Conservation (phyloP, 345 rosid species). For the Aurinia saxatilis region DNA sequence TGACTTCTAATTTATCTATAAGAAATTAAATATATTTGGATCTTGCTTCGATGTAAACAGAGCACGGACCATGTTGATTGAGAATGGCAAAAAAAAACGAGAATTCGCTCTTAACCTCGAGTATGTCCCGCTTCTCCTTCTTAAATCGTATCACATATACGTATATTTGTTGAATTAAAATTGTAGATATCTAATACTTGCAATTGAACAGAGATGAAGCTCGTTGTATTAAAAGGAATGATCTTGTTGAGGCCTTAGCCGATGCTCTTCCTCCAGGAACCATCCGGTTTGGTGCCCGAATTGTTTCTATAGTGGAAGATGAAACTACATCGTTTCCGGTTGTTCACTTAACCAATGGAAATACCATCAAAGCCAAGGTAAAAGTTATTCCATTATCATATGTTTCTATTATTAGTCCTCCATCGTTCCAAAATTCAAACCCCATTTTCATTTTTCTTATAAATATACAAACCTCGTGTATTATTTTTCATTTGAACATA, state of each 20-base stretch:
- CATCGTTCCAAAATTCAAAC: background rate
- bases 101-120: constrained; percentile 10
- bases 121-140: background rate
- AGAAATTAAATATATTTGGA: background rate
- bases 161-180: background rate
- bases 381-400: background rate
- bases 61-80: constrained; percentile 16
- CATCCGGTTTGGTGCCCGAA: constrained; percentile 21
- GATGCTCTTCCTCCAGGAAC: constrained; percentile 27
- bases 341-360: constrained; percentile 18
- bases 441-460: too few species aligned
- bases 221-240: constrained; percentile 28
- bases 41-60: background rate
- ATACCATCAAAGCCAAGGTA: constrained; percentile 27
- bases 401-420: background rate
- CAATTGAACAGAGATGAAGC: constrained; percentile 21
- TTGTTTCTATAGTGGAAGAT: constrained; percentile 13
- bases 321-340: constrained; percentile 16
- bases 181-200: background rate
- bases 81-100: constrained; percentile 17
- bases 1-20: background rate
- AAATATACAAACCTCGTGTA: too few species aligned
- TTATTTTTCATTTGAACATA: too few species aligned
- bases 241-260: constrained; percentile 29
- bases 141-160: background rate